Percentiles rank a stretch among this genome's conserved stretches.
phyloP scores from a whole-genome alignment of 1,284 basidiomycete genomes.

The Ustilago tritici region DNA sequence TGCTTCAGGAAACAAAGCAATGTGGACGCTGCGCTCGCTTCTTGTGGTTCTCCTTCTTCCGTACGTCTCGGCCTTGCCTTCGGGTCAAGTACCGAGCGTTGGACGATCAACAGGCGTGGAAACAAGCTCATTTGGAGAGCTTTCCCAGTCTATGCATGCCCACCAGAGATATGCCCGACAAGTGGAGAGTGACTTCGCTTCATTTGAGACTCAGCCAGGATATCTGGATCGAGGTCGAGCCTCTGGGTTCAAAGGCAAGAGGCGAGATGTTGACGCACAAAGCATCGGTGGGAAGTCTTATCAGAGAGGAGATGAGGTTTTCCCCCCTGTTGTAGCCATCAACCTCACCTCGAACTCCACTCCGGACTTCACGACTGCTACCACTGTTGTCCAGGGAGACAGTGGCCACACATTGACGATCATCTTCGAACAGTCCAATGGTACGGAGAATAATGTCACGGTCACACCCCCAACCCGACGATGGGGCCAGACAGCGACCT shows the following conservation, averaged over 20 bases:
- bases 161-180: constrained; percentile 2
- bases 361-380: not conserved
- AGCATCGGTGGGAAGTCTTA: constrained; percentile 12
- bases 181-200: constrained; percentile 11
- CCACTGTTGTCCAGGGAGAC: not conserved
- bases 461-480: constrained; percentile 23
- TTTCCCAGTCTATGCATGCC: constrained; percentile 21
- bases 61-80: constrained; percentile 34
- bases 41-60: constrained; percentile 40
- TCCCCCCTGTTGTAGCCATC: constrained; percentile 40
- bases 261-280: constrained; percentile 14
- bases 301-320: constrained; percentile 26
- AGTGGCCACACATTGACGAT: constrained; percentile 30
- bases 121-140: constrained; percentile 15
- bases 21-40: constrained; percentile 41
- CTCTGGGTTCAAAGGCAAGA: constrained; percentile 7
- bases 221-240: constrained; percentile 40
- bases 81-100: constrained; percentile 13
- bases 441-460: constrained; percentile 14
- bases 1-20: not conserved
- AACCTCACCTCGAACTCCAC: constrained; percentile 5
- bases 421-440: constrained; percentile 28
- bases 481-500: constrained; percentile 48
- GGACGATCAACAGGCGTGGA: constrained; percentile 32
- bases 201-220: constrained; percentile 22